Percentiles rank a stretch among this genome's conserved stretches.
phyloP scores from a whole-genome alignment of 2,329 filamentous ascomycete genomes.

The Paecilomyces formosus region DNA sequence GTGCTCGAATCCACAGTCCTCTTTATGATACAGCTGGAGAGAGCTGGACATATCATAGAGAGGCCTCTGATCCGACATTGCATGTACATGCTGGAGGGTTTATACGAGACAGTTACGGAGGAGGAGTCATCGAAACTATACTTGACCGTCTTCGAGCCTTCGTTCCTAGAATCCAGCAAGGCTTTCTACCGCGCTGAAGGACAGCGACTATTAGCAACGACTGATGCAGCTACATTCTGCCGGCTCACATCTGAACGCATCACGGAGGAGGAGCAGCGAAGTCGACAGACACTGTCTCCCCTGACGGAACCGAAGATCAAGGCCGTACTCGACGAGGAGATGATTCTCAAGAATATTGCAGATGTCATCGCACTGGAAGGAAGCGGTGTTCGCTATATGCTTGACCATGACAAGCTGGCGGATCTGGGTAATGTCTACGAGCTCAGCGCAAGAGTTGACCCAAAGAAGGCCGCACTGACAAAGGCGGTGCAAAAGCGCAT shows the following conservation, averaged over 20 bases:
- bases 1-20: conserved; percentile 76
- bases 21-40: conserved; percentile 87
- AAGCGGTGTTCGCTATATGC: conserved; percentile 80
- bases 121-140: conserved; percentile 76
- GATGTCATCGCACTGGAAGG: conserved; percentile 79
- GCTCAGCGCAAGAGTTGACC: conserved; percentile 70
- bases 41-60: conserved; percentile 83
- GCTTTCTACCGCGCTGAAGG: conserved; percentile 72
- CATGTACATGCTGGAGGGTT: conserved; percentile 78
- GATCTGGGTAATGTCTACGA: conserved; percentile 77
- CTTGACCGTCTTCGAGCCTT: conserved; percentile 70
- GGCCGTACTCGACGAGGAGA: conserved; percentile 67
- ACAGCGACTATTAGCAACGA: conserved; percentile 63
- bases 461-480: conserved; percentile 62
- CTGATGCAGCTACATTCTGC: conserved; percentile 76
- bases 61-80: conserved; percentile 73
- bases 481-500: conserved; percentile 66
- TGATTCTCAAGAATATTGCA: conserved; percentile 69
- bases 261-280: conserved; percentile 73
- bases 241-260: conserved; percentile 67
- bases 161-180: conserved; percentile 64
- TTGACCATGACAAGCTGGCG: conserved; percentile 75
- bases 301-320: conserved; percentile 67
- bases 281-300: conserved; percentile 69
- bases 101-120: conserved; percentile 77